Conservation (phyloP, 371 early-diverging fungal species). For the Dentiscutata heterogama region DNA sequence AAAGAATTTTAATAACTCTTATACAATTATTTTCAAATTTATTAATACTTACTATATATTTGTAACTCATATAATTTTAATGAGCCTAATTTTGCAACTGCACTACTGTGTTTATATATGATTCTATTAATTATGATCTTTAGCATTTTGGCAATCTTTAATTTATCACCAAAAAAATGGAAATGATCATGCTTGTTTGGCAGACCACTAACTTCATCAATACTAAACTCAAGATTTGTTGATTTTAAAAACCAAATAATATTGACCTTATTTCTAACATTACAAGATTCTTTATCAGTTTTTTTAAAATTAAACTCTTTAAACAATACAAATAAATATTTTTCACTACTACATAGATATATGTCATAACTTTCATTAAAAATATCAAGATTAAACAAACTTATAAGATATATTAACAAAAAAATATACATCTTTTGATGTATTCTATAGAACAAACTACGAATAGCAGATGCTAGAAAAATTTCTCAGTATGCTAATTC, state of each 20-base stretch:
- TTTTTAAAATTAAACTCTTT: neutral
- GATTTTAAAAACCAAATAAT: slow-evolving; percentile 7
- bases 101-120: neutral
- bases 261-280: neutral
- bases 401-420: slow-evolving; percentile 1
- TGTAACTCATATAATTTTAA: slow-evolving; percentile 36
- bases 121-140: slow-evolving; percentile 25
- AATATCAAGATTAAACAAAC: slow-evolving; percentile 2
- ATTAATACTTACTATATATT: slow-evolving; percentile 22
- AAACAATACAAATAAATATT: neutral
- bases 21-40: slow-evolving; percentile 29
- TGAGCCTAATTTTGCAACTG: neutral
- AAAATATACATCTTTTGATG: slow-evolving; percentile 12
- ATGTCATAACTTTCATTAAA: neutral
- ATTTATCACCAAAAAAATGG: slow-evolving; percentile 18
- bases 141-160: slow-evolving; percentile 26
- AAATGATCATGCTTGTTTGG: slow-evolving; percentile 9
- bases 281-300: slow-evolving; percentile 19
- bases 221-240: slow-evolving; percentile 15
- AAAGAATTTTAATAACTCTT: neutral
- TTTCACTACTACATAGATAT: slow-evolving; percentile 20
- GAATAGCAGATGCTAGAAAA: slow-evolving; percentile 9
- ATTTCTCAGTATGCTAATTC: slow-evolving; percentile 30
- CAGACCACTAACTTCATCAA: slow-evolving; percentile 31
- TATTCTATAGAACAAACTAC: slow-evolving; percentile 28